phyloP scores from a whole-genome alignment of 495 filamentous ascomycete genomes.

The Annulohypoxylon nitens region DNA sequence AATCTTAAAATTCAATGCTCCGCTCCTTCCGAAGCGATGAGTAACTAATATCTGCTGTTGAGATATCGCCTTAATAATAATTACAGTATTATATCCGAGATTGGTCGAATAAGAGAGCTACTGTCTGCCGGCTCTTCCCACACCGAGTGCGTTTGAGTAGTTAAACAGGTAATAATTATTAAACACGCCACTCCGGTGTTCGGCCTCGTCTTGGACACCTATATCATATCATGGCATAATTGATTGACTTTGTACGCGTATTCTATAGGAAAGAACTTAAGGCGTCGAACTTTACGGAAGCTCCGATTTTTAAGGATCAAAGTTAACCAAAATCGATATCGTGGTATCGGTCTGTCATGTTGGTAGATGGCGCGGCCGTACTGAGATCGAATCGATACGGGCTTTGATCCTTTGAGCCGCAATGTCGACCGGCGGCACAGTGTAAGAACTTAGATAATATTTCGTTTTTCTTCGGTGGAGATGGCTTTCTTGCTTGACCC shows the following conservation, averaged over 20 bases:
- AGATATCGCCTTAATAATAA: slow-evolving; percentile 17
- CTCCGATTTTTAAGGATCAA: slow-evolving; percentile 3
- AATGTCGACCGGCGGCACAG: slow-evolving; percentile 23
- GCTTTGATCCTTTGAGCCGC: slow-evolving; percentile 27
- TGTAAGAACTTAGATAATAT: slow-evolving; percentile 24
- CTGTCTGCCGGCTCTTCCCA: background rate
- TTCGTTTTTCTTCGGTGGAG: background rate
- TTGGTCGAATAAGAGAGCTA: slow-evolving; percentile 3
- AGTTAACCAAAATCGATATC: slow-evolving; percentile 1
- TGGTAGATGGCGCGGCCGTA: slow-evolving; percentile 26
- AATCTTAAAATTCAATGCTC: slow-evolving; percentile 24
- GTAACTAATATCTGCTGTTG: background rate
- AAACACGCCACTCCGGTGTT: slow-evolving; percentile 4
- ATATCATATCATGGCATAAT: slow-evolving; percentile 13
- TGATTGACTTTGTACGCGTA: background rate
- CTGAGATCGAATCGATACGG: slow-evolving; percentile 19
- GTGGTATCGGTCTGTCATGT: slow-evolving; percentile 17
- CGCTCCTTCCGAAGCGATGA: background rate
- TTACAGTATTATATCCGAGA: background rate
- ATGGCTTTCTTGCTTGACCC: background rate
- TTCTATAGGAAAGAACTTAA: background rate
- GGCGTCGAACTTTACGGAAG: background rate
- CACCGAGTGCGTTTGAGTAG: slow-evolving; percentile 6
- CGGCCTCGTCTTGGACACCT: background rate
- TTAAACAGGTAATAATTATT: slow-evolving; percentile 1